Conservation (phyloP, 768 basidiomycete species). For the Trametes cinnabarina region DNA sequence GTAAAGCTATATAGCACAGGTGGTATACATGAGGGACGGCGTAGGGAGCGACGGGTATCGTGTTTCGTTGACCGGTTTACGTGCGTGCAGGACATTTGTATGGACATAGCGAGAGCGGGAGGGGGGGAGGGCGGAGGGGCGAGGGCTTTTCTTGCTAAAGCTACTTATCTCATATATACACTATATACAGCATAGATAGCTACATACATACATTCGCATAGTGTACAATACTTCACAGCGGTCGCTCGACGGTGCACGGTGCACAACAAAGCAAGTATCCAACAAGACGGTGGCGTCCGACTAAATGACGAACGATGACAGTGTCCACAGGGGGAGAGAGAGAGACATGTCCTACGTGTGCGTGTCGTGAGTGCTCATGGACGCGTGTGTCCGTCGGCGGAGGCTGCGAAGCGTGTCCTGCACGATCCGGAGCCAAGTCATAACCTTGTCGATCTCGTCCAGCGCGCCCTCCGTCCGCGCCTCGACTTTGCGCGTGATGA, state of each 20-base stretch:
- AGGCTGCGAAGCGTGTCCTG: constrained; percentile 39
- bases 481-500: constrained; percentile 67
- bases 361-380: neutral
- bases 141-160: neutral
- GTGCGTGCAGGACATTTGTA: neutral
- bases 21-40: neutral
- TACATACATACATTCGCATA: constrained; percentile 1
- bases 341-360: neutral
- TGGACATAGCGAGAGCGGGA: neutral
- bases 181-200: constrained; percentile 21
- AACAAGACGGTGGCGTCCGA: neutral
- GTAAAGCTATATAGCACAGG: neutral
- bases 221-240: constrained; percentile 7
- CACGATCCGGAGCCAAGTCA: constrained; percentile 60
- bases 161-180: constrained; percentile 13
- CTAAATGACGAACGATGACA: neutral
- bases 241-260: neutral
- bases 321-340: neutral
- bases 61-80: neutral
- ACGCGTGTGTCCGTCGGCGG: constrained; percentile 6
- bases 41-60: neutral
- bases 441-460: constrained; percentile 61
- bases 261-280: neutral
- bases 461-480: constrained; percentile 52
- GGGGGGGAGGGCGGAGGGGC: neutral